Base-by-base conservation (phyloP, 371 early-diverging fungal species). In the Parasitella parasitica region DNA sequence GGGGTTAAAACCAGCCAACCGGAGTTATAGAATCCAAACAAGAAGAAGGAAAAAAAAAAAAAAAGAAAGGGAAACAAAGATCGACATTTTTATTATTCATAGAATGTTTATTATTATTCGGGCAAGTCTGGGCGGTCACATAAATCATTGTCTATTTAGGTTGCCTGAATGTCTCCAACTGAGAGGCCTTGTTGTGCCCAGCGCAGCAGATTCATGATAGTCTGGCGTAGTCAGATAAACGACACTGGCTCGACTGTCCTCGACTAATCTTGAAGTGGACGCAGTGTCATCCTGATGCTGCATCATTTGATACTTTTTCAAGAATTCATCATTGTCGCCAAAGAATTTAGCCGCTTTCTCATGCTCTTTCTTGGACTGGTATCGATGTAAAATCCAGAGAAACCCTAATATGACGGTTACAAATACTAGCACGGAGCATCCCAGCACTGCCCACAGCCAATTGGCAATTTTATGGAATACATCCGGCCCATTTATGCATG, bases 271-370 rank as follows among this genome's bases (percentile, higher is more conserved):
- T 2, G 32, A 4, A 4, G 37, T 26, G 12, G 57, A 51, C 16
- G 59, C 36, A 0, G 15, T 26, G 20, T 51, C 43, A 6, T 72
- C 57, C 7, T 68, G 61, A 12, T 70, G 59, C 24, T 70, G 59
- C 35, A 67, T 61, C 72, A 75, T 70, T 22, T 75, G 76, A 49
- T 75, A 72, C 57, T 72, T 64, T 35, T 71, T 77, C 6, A 65
- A 70, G 58, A 80, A 80, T 43, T 73, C 71, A n/a, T 81, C 71
- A 32, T 78, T 74, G 50, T 76, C 72, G 8, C 70, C 81, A 70
- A 78, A 81, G 61, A 81, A 81, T 16, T 67, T 65, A 35, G 37
- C 52, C 8, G 73, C 68, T 63, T 78, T 81, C 22, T 63, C 73
- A 32, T 69, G 81, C 35, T 78, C 81, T 38, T 71, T 64, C 27